phyloP scores from a whole-genome alignment of 305 asterid species.

The Petunia hybrid region DNA sequence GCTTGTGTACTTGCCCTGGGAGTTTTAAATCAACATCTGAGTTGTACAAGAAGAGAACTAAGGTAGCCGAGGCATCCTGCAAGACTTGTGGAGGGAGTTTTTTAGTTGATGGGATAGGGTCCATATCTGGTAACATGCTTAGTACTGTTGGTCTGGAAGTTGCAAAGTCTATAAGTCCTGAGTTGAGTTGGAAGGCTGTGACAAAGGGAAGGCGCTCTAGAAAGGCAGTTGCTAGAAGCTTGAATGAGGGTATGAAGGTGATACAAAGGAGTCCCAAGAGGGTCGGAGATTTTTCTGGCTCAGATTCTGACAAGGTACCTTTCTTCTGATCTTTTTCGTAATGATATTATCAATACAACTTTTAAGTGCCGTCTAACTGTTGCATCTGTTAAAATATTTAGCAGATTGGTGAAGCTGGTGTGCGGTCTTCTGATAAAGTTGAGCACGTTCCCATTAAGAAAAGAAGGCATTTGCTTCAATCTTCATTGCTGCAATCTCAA shows the following conservation, averaged over 20 bases:
- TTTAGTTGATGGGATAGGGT: constrained; percentile 62
- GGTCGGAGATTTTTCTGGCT: constrained; percentile 74
- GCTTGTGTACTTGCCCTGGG: constrained; percentile 47
- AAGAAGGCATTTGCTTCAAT: constrained; percentile 59
- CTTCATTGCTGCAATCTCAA: constrained; percentile 50
- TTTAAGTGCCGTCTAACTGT: constrained; percentile 15
- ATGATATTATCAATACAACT: not conserved
- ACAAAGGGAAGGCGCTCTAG: constrained; percentile 75
- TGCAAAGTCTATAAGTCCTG: constrained; percentile 55
- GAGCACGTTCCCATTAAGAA: constrained; percentile 73
- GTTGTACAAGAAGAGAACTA: constrained; percentile 38
- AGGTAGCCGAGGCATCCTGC: constrained; percentile 38
- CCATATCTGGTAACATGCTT: constrained; percentile 56
- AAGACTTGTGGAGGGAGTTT: constrained; percentile 49
- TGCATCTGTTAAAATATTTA: constrained; percentile 18
- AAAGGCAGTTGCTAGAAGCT: constrained; percentile 64
- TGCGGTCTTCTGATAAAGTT: constrained; percentile 47
- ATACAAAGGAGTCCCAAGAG: constrained; percentile 67
- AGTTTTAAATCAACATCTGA: constrained; percentile 39
- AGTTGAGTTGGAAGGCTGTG: constrained; percentile 75
- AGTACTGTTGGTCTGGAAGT: constrained; percentile 62
- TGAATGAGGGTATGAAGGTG: constrained; percentile 50
- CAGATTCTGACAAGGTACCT: constrained; percentile 79
- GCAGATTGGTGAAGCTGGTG: constrained; percentile 58
- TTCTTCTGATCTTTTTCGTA: not conserved